These are phyloP conservation scores for Fallopia convolvulus DNA, from an alignment of 148 eudicot species.

Conservation along the genomic window DNA sequence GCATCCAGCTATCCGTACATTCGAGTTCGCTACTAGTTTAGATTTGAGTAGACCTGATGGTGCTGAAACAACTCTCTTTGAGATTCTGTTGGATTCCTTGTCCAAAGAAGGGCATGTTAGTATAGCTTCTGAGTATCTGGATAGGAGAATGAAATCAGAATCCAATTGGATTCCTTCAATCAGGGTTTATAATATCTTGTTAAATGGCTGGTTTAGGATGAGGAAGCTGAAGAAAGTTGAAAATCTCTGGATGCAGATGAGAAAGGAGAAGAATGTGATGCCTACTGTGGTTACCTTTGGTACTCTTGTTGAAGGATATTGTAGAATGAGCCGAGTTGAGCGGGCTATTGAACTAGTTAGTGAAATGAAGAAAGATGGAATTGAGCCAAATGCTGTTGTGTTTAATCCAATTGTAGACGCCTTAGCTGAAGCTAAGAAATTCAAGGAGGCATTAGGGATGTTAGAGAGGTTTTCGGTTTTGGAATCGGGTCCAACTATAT, in stretches of 20 bases:
- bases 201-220: slow-evolving; percentile 57
- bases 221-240: slow-evolving; percentile 38
- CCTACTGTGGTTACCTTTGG: slow-evolving; percentile 56
- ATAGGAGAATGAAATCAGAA: slow-evolving; percentile 26
- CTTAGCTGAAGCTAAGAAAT: slow-evolving; percentile 55
- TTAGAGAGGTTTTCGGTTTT: slow-evolving; percentile 57
- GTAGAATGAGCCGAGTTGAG: slow-evolving; percentile 49
- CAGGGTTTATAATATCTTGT: slow-evolving; percentile 44
- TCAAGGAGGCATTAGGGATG: slow-evolving; percentile 66
- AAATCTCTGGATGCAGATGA: slow-evolving; percentile 46
- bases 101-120: slow-evolving; percentile 61
- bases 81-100: slow-evolving; percentile 52
- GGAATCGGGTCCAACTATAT: slow-evolving; percentile 59
- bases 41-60: slow-evolving; percentile 18
- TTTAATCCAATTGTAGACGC: slow-evolving; percentile 58
- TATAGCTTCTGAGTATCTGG: slow-evolving; percentile 45
- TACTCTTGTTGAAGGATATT: slow-evolving; percentile 53
- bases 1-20: slow-evolving; percentile 35
- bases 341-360: slow-evolving; percentile 47
- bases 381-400: slow-evolving; percentile 47
- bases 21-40: slow-evolving; percentile 38
- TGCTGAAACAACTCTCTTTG: slow-evolving; percentile 30
- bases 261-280: slow-evolving; percentile 26
- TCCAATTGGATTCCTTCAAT: slow-evolving; percentile 45
- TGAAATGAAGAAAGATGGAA: slow-evolving; percentile 52